Conservation (phyloP, 352 stramenopile genomes). For the Phytopythium mirpurense region DNA sequence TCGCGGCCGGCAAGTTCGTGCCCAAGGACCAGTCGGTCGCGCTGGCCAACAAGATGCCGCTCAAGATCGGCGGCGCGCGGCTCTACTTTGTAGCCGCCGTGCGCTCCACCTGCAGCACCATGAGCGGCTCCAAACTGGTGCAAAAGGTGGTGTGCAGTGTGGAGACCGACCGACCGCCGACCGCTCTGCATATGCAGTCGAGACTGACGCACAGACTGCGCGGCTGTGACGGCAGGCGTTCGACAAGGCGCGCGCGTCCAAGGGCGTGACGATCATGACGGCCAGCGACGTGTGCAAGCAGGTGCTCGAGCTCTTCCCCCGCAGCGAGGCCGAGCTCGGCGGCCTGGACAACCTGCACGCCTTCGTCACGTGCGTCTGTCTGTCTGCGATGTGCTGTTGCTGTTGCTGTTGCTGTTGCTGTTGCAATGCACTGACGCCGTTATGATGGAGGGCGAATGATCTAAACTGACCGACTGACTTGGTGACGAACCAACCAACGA, state of each 20-base stretch:
- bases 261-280: constrained; percentile 39
- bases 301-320: constrained; percentile 69
- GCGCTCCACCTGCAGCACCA: constrained; percentile 68
- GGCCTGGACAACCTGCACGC: constrained; percentile 55
- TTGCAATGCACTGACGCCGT: background rate
- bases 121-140: constrained; percentile 81
- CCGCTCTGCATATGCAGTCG: background rate
- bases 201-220: background rate
- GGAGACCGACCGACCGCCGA: background rate
- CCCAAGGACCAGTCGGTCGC: constrained; percentile 69
- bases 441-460: background rate
- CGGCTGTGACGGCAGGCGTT: constrained; percentile 34
- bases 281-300: constrained; percentile 61
- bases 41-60: constrained; percentile 58
- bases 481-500: too few species aligned
- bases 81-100: constrained; percentile 76
- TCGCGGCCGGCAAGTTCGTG: constrained; percentile 59
- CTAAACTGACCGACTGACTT: background rate
- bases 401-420: background rate
- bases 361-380: constrained; percentile 55
- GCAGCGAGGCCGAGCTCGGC: constrained; percentile 71
- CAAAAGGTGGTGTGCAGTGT: constrained; percentile 33
- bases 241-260: constrained; percentile 73
- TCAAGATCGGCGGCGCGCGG: constrained; percentile 73
- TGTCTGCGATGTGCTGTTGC: background rate